Conservation (phyloP, 2,329 filamentous ascomycete genomes). For the Ophiocordyceps robertsii region DNA sequence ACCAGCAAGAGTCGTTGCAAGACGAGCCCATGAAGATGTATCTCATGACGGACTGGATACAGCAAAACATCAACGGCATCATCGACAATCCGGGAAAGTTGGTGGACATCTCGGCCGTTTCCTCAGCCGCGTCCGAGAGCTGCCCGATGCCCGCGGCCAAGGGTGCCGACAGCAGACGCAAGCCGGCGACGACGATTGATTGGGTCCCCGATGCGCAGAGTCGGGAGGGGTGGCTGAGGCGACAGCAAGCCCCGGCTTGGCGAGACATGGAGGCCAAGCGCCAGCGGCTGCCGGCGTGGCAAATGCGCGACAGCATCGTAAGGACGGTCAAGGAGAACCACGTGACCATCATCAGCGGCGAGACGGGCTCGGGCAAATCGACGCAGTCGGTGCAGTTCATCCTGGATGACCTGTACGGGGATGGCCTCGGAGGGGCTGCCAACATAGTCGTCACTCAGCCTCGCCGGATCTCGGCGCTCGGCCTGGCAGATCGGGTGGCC, state of each 20-base stretch:
- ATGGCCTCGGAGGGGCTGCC: constrained; percentile 58
- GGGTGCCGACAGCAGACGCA: constrained; percentile 18
- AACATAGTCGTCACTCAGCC: constrained; percentile 97
- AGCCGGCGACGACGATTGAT: constrained; percentile 44
- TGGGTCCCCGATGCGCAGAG: constrained; percentile 49
- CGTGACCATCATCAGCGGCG: constrained; percentile 92
- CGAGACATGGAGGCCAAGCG: constrained; percentile 64
- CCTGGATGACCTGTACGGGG: constrained; percentile 74
- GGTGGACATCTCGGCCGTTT: constrained; percentile 69
- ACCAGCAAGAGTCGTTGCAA: constrained; percentile 55
- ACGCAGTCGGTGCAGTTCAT: constrained; percentile 96
- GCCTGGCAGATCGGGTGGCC: constrained; percentile 85
- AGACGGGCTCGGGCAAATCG: constrained; percentile 93
- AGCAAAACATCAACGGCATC: constrained; percentile 69
- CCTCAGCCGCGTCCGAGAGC: constrained; percentile 51
- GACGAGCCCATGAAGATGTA: constrained; percentile 86
- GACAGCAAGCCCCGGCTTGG: constrained; percentile 51
- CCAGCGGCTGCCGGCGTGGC: constrained; percentile 75
- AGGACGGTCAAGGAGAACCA: constrained; percentile 62
- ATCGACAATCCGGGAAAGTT: constrained; percentile 75
- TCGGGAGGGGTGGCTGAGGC: constrained; percentile 54
- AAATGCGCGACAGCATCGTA: constrained; percentile 64
- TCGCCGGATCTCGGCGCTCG: constrained; percentile 83
- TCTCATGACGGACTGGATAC: constrained; percentile 81
- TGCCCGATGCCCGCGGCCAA: constrained; percentile 14